Base-by-base conservation (phyloP, 2,329 filamentous ascomycete species). In the Teratosphaeria destructans region DNA sequence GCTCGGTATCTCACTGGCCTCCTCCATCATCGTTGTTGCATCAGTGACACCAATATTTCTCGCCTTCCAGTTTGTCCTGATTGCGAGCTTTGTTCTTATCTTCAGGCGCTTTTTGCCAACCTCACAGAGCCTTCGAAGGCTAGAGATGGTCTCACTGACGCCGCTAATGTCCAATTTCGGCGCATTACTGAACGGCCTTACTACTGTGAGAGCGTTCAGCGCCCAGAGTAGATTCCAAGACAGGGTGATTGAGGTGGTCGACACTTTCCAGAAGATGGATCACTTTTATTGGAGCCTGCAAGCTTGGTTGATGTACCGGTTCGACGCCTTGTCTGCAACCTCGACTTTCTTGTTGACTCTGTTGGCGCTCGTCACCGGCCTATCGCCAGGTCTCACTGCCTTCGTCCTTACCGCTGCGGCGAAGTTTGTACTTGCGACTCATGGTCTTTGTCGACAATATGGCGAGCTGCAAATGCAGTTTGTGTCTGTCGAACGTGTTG, bases 141-240 rank as follows among this genome's bases (percentile, higher is more conserved):
- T 96, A 14, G 91, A 96, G 71, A 95, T 93, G 87, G 87, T 92
- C 0, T 95, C 90, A 0, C 78, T 96, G 0, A 93, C 87, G 10
- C 92, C 92, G 0, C 79, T 96, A 23, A 90, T 96, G 77, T 91
- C 91, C 43, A 96, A 96, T 71, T 96, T 96, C 64, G 91, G 91
- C 27, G 89, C 91, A 27, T 81, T 96, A 52, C 80, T 95, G 2
- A 88, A 95, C 61, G 92, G 92, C 0, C 76, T 96, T 8, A 90
- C 89, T 0, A 96, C 92, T 0, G 90, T 96, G 26, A 84, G 90
- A 52, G 90, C 92, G 0, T 93, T 95, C 70, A 84, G 82, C 55
- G 90, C 87, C 0, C 87, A 95, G 66, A 77, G 81, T 3, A 85
- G 88, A 57, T 96, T 96, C 68, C 90, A 95, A 69, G 82, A 85